These are phyloP conservation scores for Plasmodium reichenowi DNA, from an alignment of 169 alveolate genomes.

Conservation along the genomic window DNA sequence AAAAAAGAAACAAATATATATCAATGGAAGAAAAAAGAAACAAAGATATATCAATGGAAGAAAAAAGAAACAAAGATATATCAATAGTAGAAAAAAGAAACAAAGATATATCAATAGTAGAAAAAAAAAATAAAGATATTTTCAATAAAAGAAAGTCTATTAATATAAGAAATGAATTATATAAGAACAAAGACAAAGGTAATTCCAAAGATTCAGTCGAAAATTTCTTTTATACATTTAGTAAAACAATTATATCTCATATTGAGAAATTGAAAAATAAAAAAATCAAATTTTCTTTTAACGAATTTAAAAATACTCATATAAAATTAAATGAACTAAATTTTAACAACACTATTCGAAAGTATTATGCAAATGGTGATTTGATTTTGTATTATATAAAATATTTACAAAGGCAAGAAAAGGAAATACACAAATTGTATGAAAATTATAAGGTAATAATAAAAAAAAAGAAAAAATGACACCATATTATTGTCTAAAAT, in stretches of 20 bases:
- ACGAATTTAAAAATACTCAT: slow-evolving; percentile 3
- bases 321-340: slow-evolving; percentile 10
- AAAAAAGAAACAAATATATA: neutral
- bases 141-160: neutral
- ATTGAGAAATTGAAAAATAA: slow-evolving; percentile 15
- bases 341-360: slow-evolving; percentile 20
- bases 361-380: slow-evolving; percentile 30
- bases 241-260: slow-evolving; percentile 26
- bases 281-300: slow-evolving; percentile 18
- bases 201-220: neutral
- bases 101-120: slow-evolving; percentile 1
- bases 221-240: neutral
- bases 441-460: slow-evolving; percentile 8
- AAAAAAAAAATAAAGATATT: slow-evolving; percentile 1
- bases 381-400: slow-evolving; percentile 26
- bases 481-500: neutral
- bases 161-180: neutral
- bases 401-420: slow-evolving; percentile 13
- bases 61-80: neutral
- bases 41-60: too few relatives aligned
- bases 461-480: neutral
- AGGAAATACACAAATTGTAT: slow-evolving; percentile 4
- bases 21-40: slow-evolving; percentile 2
- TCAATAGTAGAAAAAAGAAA: neutral
- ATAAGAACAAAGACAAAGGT: slow-evolving; percentile 1